A percentile compares a stretch with the other conserved stretches of the same genome.
These are phyloP conservation scores for Alternaria atra DNA, from an alignment of 2,329 filamentous ascomycete species.

Conservation along the genomic window DNA sequence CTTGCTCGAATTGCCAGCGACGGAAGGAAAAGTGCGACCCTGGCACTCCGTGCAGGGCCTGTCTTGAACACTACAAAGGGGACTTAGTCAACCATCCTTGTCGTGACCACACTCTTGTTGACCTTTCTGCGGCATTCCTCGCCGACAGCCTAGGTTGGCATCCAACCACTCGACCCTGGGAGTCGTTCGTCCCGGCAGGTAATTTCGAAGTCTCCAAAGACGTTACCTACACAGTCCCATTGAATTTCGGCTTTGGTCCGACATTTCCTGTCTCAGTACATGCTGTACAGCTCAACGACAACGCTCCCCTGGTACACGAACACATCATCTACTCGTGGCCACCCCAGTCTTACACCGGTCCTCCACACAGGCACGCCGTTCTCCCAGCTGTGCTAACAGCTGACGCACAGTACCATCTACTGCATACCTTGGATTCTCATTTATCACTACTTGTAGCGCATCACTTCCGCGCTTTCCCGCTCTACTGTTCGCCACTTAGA, in stretches of 20 bases:
- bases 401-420: constrained; percentile 29
- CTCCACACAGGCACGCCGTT: constrained; percentile 40
- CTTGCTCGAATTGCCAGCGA: constrained; percentile 49
- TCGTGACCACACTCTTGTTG: constrained; percentile 42
- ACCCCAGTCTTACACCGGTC: constrained; percentile 24
- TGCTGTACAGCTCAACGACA: constrained; percentile 31
- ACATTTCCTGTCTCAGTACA: constrained; percentile 37
- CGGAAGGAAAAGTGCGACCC: constrained; percentile 51
- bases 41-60: constrained; percentile 52
- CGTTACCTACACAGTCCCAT: constrained; percentile 39
- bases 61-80: constrained; percentile 50
- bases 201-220: constrained; percentile 26
- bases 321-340: constrained; percentile 52
- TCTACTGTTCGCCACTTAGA: constrained; percentile 44
- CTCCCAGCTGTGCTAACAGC: constrained; percentile 46
- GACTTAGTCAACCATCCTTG: constrained; percentile 50
- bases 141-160: constrained; percentile 49
- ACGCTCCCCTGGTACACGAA: constrained; percentile 36
- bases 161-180: constrained; percentile 41
- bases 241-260: constrained; percentile 48
- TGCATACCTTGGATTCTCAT: constrained; percentile 40
- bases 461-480: constrained; percentile 48
- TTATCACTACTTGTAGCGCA: constrained; percentile 44
- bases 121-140: constrained; percentile 41
- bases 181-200: constrained; percentile 33